Percentiles rank a stretch among this genome's conserved stretches.
phyloP scores from a whole-genome alignment of 352 stramenopile genomes.

The Globisporangium cederbergense region DNA sequence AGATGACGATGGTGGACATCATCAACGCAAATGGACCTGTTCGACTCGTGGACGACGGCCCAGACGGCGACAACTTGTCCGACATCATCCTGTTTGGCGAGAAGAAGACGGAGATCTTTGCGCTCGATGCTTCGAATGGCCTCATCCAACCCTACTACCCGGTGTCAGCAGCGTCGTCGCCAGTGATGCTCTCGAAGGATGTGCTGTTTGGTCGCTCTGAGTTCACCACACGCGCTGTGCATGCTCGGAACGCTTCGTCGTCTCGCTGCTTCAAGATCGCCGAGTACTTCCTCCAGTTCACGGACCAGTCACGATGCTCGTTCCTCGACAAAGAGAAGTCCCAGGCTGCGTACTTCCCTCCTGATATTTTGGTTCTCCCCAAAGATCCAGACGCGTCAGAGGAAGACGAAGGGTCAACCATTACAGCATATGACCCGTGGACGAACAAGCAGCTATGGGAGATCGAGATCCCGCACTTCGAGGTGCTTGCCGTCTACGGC shows the following conservation, averaged over 20 bases:
- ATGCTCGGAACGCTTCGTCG: slow-evolving; percentile 52
- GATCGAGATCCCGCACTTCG: slow-evolving; percentile 62
- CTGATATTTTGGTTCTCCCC: slow-evolving; percentile 54
- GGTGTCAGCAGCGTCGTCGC: slow-evolving; percentile 20
- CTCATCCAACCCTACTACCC: slow-evolving; percentile 48
- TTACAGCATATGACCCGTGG: slow-evolving; percentile 69
- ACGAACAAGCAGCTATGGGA: slow-evolving; percentile 74
- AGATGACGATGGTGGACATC: slow-evolving; percentile 76
- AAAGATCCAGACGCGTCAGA: slow-evolving; percentile 47
- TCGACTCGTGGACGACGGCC: slow-evolving; percentile 33
- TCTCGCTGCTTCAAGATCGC: slow-evolving; percentile 77
- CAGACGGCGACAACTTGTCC: slow-evolving; percentile 23
- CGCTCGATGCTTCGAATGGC: slow-evolving; percentile 58
- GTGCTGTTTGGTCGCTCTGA: slow-evolving; percentile 76
- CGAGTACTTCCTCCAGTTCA: slow-evolving; percentile 83
- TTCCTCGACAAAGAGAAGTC: slow-evolving; percentile 21
- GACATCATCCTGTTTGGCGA: slow-evolving; percentile 78
- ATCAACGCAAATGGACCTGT: slow-evolving; percentile 71
- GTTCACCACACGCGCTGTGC: slow-evolving; percentile 63
- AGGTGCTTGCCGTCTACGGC: slow-evolving; percentile 69
- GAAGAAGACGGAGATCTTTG: slow-evolving; percentile 72
- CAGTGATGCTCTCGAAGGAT: slow-evolving; percentile 21
- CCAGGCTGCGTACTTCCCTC: slow-evolving; percentile 19
- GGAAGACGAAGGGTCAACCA: slow-evolving; percentile 62
- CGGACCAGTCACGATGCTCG: slow-evolving; percentile 44